A percentile compares a stretch with the other conserved stretches of the same genome.
Conservation (phyloP, 768 basidiomycete species). For the Leccinellum rugosiceps region DNA sequence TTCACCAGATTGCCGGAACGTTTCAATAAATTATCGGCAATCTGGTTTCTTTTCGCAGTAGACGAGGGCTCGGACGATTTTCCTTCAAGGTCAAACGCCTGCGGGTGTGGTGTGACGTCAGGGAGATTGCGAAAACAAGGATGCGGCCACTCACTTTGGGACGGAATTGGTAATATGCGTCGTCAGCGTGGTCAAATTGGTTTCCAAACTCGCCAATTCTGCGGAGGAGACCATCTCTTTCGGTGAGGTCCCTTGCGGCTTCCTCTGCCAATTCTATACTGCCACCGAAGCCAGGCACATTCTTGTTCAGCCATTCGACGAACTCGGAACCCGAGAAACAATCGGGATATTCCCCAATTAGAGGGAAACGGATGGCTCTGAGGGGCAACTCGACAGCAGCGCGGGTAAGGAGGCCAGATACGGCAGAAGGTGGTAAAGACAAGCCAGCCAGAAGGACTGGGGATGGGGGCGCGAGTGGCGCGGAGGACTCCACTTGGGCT, state of each 20-base stretch:
- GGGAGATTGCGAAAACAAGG: slow-evolving; percentile 22
- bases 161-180: slow-evolving; percentile 82
- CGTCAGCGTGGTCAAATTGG: slow-evolving; percentile 70
- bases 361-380: slow-evolving; percentile 68
- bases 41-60: slow-evolving; percentile 30
- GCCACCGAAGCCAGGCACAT: slow-evolving; percentile 75
- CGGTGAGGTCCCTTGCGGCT: slow-evolving; percentile 51
- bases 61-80: slow-evolving; percentile 23
- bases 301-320: slow-evolving; percentile 75
- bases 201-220: slow-evolving; percentile 84
- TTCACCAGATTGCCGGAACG: slow-evolving; percentile 67
- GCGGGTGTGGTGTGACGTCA: slow-evolving; percentile 1
- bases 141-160: slow-evolving; percentile 52
- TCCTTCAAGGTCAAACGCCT: slow-evolving; percentile 31
- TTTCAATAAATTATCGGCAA: slow-evolving; percentile 59
- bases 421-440: slow-evolving; percentile 55
- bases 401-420: slow-evolving; percentile 67
- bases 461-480: slow-evolving; percentile 40
- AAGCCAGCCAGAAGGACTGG: slow-evolving; percentile 77
- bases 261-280: slow-evolving; percentile 78
- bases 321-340: slow-evolving; percentile 91
- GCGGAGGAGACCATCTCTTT: slow-evolving; percentile 56
- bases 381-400: slow-evolving; percentile 73
- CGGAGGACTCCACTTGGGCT: slow-evolving; percentile 35
- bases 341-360: slow-evolving; percentile 81